Conservation (phyloP, 495 filamentous ascomycete genomes). For the Penicillium nucicola region DNA sequence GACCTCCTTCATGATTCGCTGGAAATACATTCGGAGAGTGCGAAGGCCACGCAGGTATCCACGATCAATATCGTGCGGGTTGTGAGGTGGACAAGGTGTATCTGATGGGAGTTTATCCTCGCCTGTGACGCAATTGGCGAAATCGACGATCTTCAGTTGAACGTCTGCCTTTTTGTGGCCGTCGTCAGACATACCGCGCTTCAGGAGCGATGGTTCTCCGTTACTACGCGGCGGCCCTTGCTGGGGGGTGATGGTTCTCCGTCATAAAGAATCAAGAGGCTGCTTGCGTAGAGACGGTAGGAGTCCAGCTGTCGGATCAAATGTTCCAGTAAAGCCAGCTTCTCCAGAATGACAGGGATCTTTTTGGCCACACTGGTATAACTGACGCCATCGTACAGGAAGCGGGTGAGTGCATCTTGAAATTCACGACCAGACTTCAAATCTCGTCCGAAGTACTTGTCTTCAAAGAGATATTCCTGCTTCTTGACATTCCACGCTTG, state of each 20-base stretch:
- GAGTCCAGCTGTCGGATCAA: slow-evolving; percentile 76
- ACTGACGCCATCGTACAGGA: slow-evolving; percentile 87
- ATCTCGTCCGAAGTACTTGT: slow-evolving; percentile 94
- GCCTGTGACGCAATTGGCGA: slow-evolving; percentile 93
- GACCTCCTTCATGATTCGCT: slow-evolving; percentile 80
- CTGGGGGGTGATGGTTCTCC: slow-evolving; percentile 49
- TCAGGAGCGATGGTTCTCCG: slow-evolving; percentile 15
- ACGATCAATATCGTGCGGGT: slow-evolving; percentile 76
- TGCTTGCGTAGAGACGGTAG: slow-evolving; percentile 95
- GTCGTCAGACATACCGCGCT: slow-evolving; percentile 35
- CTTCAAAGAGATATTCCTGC: slow-evolving; percentile 81
- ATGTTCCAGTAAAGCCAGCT: slow-evolving; percentile 73
- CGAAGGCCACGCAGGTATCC: slow-evolving; percentile 87
- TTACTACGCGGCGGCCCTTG: slow-evolving; percentile 6
- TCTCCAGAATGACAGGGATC: slow-evolving; percentile 82
- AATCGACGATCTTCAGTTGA: slow-evolving; percentile 95
- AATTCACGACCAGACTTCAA: slow-evolving; percentile 88
- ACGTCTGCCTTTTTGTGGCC: slow-evolving; percentile 52
- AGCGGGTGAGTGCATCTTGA: slow-evolving; percentile 81
- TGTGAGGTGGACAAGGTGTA: slow-evolving; percentile 74
- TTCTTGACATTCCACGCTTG: slow-evolving; percentile 90
- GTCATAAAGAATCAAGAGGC: slow-evolving; percentile 91
- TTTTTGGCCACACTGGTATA: slow-evolving; percentile 73
- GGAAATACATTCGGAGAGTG: slow-evolving; percentile 78
- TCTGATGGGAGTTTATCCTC: slow-evolving; percentile 64